Conservation (phyloP, 192 early-diverging fungal genomes). For the Umbelopsis sp. region DNA sequence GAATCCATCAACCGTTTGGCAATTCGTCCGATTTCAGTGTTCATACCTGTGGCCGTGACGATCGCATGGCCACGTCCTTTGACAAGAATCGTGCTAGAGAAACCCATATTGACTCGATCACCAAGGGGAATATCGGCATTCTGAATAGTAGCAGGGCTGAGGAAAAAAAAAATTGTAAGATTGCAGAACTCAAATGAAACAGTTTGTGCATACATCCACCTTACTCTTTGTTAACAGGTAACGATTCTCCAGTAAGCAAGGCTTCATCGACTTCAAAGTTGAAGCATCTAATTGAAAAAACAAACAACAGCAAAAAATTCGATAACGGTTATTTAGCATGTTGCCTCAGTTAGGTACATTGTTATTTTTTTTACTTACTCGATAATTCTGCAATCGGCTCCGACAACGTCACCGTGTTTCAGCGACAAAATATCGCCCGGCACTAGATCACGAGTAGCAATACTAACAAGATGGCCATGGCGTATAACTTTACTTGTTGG, state of each 20-base stretch:
- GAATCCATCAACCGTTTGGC: conserved; percentile 76
- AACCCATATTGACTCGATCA: conserved; percentile 91
- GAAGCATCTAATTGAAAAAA: conserved; percentile 74
- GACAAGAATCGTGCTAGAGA: conserved; percentile 86
- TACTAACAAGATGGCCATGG: conserved; percentile 68
- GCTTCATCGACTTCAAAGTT: conserved; percentile 94
- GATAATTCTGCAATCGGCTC: conserved; percentile 84
- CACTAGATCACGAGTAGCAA: conserved; percentile 80
- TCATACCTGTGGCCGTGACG: conserved; percentile 80
- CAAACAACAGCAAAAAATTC: no score
- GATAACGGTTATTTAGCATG: no score
- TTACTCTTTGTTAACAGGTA: conserved; percentile 77
- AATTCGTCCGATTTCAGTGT: conserved; percentile 93
- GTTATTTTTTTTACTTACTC: conserved; percentile 27
- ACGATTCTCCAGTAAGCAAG: conserved; percentile 88
- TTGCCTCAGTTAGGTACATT: no score
- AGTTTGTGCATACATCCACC: background rate
- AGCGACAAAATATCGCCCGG: conserved; percentile 91
- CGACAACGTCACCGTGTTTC: conserved; percentile 93
- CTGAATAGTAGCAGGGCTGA: conserved; percentile 58
- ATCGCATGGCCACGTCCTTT: conserved; percentile 91
- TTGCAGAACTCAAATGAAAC: background rate
- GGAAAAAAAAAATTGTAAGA: background rate
- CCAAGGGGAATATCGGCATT: conserved; percentile 75
- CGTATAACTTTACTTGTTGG: conserved; percentile 88